Percentiles rank a stretch among this genome's conserved stretches.
phyloP scores from a whole-genome alignment of 208 protist species.

The Blastocrithidia nonstop region DNA sequence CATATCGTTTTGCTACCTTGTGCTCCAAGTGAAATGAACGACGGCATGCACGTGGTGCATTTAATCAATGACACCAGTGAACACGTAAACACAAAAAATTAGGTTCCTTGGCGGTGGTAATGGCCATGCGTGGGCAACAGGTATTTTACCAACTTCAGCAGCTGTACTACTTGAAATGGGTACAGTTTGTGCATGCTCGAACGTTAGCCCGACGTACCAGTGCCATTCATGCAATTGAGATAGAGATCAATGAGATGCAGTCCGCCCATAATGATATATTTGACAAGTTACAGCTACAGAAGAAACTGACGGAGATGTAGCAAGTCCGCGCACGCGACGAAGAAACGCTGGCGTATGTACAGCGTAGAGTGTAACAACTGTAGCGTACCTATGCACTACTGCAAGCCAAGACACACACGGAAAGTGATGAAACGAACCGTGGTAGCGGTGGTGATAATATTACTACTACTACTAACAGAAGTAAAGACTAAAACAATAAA shows the following conservation, averaged over 20 bases:
- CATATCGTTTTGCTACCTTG: conserved; percentile 10
- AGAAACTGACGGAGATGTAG: conserved; percentile 38
- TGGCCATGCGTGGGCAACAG: conserved; percentile 20
- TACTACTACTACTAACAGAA: too few relatives aligned
- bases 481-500: not conserved
- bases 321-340: conserved; percentile 25
- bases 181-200: conserved; percentile 16
- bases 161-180: conserved; percentile 25
- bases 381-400: conserved; percentile 7
- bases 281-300: conserved; percentile 72
- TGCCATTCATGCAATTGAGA: conserved; percentile 22
- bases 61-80: conserved; percentile 35
- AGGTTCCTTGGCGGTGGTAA: conserved; percentile 18
- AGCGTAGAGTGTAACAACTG: conserved; percentile 9
- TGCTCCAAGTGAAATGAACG: conserved; percentile 7
- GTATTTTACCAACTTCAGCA: conserved; percentile 12
- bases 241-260: conserved; percentile 27
- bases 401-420: not conserved
- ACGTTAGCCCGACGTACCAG: conserved; percentile 7
- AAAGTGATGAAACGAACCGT: not conserved
- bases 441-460: too few relatives aligned
- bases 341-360: conserved; percentile 12
- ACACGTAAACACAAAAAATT: conserved; percentile 8
- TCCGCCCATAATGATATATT: conserved; percentile 54
- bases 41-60: conserved; percentile 4